These are phyloP conservation scores for Stygiomarasmius scandens DNA, from an alignment of 1,284 basidiomycete species.

Conservation along the genomic window DNA sequence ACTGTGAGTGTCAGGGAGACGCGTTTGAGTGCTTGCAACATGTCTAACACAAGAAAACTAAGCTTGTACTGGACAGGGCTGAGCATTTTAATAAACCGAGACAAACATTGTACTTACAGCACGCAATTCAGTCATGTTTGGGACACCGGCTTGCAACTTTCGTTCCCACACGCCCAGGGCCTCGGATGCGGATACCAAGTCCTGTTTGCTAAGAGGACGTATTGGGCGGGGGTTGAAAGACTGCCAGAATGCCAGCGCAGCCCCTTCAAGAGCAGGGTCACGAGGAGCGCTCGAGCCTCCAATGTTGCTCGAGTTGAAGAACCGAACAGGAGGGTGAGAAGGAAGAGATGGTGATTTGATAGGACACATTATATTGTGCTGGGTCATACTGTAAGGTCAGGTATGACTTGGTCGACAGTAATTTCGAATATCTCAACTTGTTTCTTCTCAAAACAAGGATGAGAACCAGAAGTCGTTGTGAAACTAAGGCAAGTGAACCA, in stretches of 20 bases:
- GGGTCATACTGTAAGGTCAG: too few species aligned
- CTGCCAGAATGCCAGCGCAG: neutral
- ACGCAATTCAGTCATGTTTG: neutral
- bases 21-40: neutral
- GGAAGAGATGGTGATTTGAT: neutral
- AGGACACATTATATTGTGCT: too few species aligned
- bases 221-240: constrained; percentile 5
- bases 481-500: too few species aligned
- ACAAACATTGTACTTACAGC: neutral
- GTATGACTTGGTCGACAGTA: too few species aligned
- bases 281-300: neutral
- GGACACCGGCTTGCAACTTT: neutral
- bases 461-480: too few species aligned
- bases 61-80: neutral
- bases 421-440: too few species aligned
- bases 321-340: neutral
- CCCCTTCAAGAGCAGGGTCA: neutral
- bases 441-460: too few species aligned
- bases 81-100: neutral
- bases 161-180: neutral
- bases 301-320: neutral
- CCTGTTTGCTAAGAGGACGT: neutral
- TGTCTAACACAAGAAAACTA: constrained; percentile 7
- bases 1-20: neutral
- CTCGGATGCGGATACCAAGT: neutral